Evolutionary conservation across 371 early-diverging fungal species (phyloP), one percentile per base, ranked within the genome.

Genomic region (Funneliformis caledonium): DNA sequence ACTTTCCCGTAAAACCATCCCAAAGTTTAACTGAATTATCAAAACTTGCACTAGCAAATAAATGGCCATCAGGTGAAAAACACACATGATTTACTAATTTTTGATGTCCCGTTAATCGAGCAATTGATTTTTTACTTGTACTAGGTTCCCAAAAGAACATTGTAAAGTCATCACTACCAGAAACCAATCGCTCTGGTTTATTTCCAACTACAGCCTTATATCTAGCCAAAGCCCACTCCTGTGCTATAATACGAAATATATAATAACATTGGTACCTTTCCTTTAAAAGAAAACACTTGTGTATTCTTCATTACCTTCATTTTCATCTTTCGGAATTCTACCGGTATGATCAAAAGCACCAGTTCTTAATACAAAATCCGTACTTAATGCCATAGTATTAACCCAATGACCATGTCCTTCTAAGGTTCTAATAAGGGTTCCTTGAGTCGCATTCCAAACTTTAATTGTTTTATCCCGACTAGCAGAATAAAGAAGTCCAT

Each of bases 1-100:
- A 86, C 89, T 94, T 95, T 81, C 99, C 99, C 1, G 94, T 95
- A 4, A 82, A 82, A 26, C 95, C 96, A 85, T 97, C 98, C 99
- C 99, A 99, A 42, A 99, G 83, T 88, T 98, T 99, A 59, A 99
- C 97, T 43, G 96, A 94, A 84, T 97, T 99, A 88, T 99, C 99
- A 84, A 99, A 99, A 37, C 97, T 95, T 4, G 97, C 98, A 84
- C 95, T 95, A 22, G 99, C 99, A 85, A 99, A 87, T 62, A 89
- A 90, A 33, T 95, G 88, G 14, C 98, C 97, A 84, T 98, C 97
- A 9, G 98, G 98, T 8, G 97, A 96, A 82, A 97, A 98, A 80
- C 91, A 88, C 26, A 97, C 94, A 82, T 96, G 96, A 83, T 97
- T 97, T 77, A 99, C 97, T 4, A 96, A 89, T 85, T 98, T 97